Conservation (phyloP, 2,329 filamentous ascomycete species). For the Didymella segeticola region DNA sequence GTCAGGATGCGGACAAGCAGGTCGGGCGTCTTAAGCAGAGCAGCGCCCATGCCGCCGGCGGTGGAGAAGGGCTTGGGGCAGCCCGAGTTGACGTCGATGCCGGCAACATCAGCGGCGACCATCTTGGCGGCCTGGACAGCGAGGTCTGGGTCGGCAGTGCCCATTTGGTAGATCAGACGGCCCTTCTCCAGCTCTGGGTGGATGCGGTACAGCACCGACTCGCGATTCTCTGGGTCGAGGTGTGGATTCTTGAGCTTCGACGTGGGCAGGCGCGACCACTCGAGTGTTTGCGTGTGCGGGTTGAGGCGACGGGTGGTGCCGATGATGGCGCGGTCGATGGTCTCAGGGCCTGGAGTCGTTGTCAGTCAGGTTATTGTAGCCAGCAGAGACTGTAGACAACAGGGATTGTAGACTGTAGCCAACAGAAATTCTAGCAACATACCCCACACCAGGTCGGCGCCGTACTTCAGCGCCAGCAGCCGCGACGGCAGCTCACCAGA, state of each 20-base stretch:
- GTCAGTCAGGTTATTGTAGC: conserved; percentile 15
- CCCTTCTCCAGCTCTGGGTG: conserved; percentile 78
- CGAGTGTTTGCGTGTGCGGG: conserved; percentile 76
- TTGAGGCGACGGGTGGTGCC: conserved; percentile 82
- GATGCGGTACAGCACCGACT: conserved; percentile 81
- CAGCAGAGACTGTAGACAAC: not conserved
- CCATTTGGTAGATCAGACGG: conserved; percentile 88
- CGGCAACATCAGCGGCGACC: conserved; percentile 85
- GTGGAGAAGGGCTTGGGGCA: conserved; percentile 98
- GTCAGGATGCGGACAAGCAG: conserved; percentile 82
- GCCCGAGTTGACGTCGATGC: conserved; percentile 97
- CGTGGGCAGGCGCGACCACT: conserved; percentile 80
- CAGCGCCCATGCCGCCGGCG: conserved; percentile 92
- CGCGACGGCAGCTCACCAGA: conserved; percentile 95
- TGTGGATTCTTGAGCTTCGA: conserved; percentile 69
- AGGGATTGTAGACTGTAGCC: too few relatives aligned
- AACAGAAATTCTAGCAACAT: conserved; percentile 17
- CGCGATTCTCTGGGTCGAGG: conserved; percentile 58
- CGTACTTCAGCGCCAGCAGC: conserved; percentile 88
- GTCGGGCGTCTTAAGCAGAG: conserved; percentile 84
- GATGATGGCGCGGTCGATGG: conserved; percentile 89
- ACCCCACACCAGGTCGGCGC: conserved; percentile 97
- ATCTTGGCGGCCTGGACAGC: conserved; percentile 85
- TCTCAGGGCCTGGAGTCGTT: conserved; percentile 75
- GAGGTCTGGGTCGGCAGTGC: conserved; percentile 80